Base-by-base conservation (phyloP, 1,284 basidiomycete genomes). In the Blastosporella zonata region DNA sequence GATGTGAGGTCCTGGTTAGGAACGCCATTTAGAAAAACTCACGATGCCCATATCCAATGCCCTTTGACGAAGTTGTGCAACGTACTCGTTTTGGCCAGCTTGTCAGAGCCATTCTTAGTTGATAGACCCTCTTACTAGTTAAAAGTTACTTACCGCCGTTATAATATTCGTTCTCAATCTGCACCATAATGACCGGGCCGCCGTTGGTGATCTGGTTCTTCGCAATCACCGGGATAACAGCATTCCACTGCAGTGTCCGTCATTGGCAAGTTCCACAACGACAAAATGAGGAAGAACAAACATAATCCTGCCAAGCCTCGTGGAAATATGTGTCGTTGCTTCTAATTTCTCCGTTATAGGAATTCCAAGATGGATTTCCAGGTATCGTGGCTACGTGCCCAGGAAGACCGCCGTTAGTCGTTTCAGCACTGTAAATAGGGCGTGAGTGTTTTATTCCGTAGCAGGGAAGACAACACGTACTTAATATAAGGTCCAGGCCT, bases 341-440 rank as follows among this genome's bases (percentile, higher is more conserved):
- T 21, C 85, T 70, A 17, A 87, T 68, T 42, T 69, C 66, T 2
- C 79, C 80, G 8, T 75, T 71, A 7, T 56, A 56, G 4, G 17
- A 81, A 73, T 52, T 78, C 72, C 25, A 78, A 71, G 2, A 79
- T 79, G 25, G 75, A 68, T 85, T 85, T 85, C 52, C 52, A 12
- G 55, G 49, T 29, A 56, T 54, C 31, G 55, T 54, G 33, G 42
- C 33, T 12, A 55, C 54, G 35, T 54, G 52, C 36, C 81, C 80
- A 0, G 85, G 76, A 51, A 88, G 73, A 0, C 84, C 84, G 10
- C 84, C 84, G 2, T 78, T 81, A 1, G 79, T 81, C 1, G 82
- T 84, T 61, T 88, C 85, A 0, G 82, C 80, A 52, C 52, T 48
- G 17, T 40, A 23, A 22, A 15, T 33, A 10, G n/a, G 31, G 8